A percentile compares a stretch with the other conserved stretches of the same genome.
These are phyloP conservation scores for Xerocomus potaroensis DNA, from an alignment of 768 basidiomycete species.

Conservation along the genomic window DNA sequence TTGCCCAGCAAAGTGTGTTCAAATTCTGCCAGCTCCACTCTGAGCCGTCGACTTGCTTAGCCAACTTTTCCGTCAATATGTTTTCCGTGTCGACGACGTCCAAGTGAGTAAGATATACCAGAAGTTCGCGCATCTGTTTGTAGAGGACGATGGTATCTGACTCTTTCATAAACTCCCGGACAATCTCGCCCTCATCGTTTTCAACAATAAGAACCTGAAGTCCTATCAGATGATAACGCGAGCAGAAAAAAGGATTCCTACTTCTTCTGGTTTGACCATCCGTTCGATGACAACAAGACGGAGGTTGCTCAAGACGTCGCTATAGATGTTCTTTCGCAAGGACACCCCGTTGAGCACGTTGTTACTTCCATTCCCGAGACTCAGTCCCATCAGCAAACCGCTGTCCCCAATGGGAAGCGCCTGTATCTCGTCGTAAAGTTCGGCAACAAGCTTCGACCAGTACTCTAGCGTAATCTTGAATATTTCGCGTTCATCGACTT, in stretches of 20 bases:
- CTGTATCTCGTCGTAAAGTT: conserved; percentile 96
- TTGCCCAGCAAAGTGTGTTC: conserved; percentile 99
- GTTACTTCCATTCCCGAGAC: conserved; percentile 60
- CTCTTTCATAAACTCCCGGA: conserved; percentile 99
- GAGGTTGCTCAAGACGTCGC: conserved; percentile 90
- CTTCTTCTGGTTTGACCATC: conserved; percentile 99
- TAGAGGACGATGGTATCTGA: conserved; percentile 97
- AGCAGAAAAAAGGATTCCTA: conserved; percentile 30
- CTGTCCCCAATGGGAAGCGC: conserved; percentile 84
- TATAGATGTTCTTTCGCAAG: conserved; percentile 90
- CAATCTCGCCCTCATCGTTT: conserved; percentile 99
- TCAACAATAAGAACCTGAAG: conserved; percentile 92
- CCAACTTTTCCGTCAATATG: conserved; percentile 94
- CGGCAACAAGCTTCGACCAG: conserved; percentile 93
- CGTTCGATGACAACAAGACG: conserved; percentile 95
- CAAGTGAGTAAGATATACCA: conserved; percentile 96
- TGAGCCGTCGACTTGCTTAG: conserved; percentile 94
- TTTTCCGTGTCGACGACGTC: conserved; percentile 96
- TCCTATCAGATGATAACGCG: conserved; percentile 5
- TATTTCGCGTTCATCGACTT: conserved; percentile 97
- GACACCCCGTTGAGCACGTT: conserved; percentile 75
- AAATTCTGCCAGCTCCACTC: conserved; percentile 99
- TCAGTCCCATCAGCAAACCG: conserved; percentile 84
- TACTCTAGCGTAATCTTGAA: conserved; percentile 99
- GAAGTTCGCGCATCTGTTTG: conserved; percentile 96